A percentile compares a stretch with the other conserved stretches of the same genome.
Conservation (phyloP, 148 eudicot genomes). For the Heliamphora exappendiculata region DNA sequence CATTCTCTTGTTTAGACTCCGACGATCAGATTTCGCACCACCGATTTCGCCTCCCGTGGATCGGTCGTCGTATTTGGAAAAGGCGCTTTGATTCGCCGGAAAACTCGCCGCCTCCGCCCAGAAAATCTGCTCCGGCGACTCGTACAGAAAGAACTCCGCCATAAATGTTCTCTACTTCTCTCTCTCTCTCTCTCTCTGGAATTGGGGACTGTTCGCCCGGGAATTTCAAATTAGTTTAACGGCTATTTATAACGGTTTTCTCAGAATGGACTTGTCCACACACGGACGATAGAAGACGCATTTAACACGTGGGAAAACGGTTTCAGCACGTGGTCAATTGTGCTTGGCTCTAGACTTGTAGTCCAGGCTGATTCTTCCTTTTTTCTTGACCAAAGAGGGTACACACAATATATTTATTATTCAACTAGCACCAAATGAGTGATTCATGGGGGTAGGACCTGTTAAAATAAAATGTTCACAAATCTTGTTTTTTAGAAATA, state of each 20-base stretch:
- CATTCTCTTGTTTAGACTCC: conserved; percentile 28
- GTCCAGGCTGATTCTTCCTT: neutral
- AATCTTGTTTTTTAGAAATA: too few relatives aligned
- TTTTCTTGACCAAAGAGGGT: conserved; percentile 4
- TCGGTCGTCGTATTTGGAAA: conserved; percentile 8
- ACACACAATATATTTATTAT: too few relatives aligned
- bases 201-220: neutral
- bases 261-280: neutral
- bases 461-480: too few relatives aligned
- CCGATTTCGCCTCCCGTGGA: neutral
- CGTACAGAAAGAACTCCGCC: conserved; percentile 22
- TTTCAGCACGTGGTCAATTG: conserved; percentile 22
- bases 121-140: neutral
- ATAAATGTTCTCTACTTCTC: neutral
- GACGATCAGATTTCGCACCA: neutral
- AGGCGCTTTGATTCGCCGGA: conserved; percentile 20
- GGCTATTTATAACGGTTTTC: conserved; percentile 5
- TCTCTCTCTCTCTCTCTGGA: neutral
- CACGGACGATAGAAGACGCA: neutral
- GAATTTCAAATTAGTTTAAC: neutral
- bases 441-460: too few relatives aligned
- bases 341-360: neutral
- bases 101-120: neutral
- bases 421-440: too few relatives aligned
- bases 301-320: conserved; percentile 18